A percentile compares a stretch with the other conserved stretches of the same genome.
phyloP scores from a whole-genome alignment of 208 protist genomes.

The Leishmania turanica region DNA sequence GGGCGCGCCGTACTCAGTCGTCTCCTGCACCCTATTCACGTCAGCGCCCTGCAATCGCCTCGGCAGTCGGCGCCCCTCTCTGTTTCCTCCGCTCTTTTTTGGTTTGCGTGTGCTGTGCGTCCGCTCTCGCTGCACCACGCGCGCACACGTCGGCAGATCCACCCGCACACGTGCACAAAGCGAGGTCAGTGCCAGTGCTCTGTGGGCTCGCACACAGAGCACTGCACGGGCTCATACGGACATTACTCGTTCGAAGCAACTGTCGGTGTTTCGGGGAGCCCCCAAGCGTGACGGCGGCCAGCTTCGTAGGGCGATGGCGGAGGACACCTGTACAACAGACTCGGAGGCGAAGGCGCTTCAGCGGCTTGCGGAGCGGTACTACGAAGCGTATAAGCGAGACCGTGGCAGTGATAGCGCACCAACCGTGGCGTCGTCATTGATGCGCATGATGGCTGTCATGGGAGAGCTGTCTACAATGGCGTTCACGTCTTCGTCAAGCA shows the following conservation, averaged over 20 bases:
- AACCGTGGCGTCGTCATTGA: constrained; percentile 51
- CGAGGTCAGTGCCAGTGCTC: neutral
- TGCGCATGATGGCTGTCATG: constrained; percentile 81
- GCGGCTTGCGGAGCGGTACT: constrained; percentile 57
- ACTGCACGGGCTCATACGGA: neutral
- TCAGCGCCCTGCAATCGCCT: neutral
- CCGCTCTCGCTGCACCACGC: neutral
- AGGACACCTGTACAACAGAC: neutral
- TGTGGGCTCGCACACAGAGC: neutral
- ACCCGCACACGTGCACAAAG: neutral
- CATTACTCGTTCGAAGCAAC: neutral
- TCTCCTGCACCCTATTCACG: neutral
- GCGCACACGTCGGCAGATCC: neutral
- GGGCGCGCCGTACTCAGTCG: neutral
- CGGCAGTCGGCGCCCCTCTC: no score
- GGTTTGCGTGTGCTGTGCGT: neutral
- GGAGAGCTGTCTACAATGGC: constrained; percentile 70
- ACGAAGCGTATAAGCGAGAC: constrained; percentile 38
- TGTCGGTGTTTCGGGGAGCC: neutral
- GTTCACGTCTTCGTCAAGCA: constrained; percentile 38
- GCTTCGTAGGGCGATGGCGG: neutral
- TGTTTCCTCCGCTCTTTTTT: neutral
- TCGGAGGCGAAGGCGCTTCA: constrained; percentile 41
- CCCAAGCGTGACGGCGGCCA: neutral
- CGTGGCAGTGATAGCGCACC: constrained; percentile 32